Percentiles rank a stretch among this genome's conserved stretches.
Conservation (phyloP, 169 alveolate species). For the Eimeria brunetti region DNA sequence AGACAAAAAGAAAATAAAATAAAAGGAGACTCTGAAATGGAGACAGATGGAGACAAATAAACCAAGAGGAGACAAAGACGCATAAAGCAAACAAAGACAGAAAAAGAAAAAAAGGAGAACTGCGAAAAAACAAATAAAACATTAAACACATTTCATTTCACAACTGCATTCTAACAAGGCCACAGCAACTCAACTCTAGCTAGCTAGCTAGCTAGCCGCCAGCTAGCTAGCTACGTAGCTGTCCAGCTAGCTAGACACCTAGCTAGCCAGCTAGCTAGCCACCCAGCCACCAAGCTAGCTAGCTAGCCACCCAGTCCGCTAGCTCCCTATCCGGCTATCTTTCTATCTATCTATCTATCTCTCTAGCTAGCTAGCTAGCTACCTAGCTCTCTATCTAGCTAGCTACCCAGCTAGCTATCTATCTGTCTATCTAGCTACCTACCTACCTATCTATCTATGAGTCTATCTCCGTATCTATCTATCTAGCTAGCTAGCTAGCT, state of each 20-base stretch:
- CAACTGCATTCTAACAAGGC: too few species aligned
- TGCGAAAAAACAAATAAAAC: too few species aligned
- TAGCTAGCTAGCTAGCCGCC: conserved; percentile 16
- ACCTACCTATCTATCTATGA: not conserved
- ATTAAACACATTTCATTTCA: too few species aligned
- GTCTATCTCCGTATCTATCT: too few species aligned
- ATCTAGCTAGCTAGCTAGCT: too few species aligned
- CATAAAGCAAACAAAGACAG: not conserved
- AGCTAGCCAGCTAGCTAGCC: not conserved
- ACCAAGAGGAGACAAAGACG: too few species aligned
- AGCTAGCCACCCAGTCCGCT: not conserved
- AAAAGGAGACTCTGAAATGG: too few species aligned
- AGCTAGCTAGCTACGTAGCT: not conserved
- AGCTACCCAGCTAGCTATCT: not conserved
- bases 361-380: not conserved
- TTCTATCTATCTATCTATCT: not conserved
- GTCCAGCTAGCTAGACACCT: not conserved
- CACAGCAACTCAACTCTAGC: not conserved
- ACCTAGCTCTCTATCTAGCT: too few species aligned
- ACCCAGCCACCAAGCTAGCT: not conserved
- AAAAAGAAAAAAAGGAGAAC: not conserved
- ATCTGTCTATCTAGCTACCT: not conserved
- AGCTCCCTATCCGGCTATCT: not conserved
- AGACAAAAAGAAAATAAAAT: not conserved
- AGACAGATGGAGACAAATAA: too few species aligned